phyloP scores from a whole-genome alignment of 345 rosid genomes.

The Gossypium raimondii region DNA sequence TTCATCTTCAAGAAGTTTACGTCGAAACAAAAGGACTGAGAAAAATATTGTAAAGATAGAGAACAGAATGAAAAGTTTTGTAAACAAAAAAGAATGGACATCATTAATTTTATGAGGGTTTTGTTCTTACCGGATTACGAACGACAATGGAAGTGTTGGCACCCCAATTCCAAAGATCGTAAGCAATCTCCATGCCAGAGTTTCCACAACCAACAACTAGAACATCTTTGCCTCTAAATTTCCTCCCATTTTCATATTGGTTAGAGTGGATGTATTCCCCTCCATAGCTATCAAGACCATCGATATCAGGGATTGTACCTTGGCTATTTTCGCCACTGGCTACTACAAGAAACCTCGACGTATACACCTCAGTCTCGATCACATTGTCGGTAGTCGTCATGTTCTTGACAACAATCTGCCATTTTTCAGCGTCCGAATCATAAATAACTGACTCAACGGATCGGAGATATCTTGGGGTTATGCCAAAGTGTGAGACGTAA shows the following conservation, averaged over 20 bases:
- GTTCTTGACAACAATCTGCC: constrained; percentile 38
- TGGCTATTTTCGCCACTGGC: constrained; percentile 33
- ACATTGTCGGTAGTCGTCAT: fast-evolving
- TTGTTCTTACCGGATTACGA: neutral
- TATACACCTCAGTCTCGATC: constrained; percentile 22
- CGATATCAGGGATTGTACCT: neutral
- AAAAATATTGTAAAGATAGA: no score
- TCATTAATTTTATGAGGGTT: neutral
- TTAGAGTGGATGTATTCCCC: neutral
- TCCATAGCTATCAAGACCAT: neutral
- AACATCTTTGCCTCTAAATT: neutral
- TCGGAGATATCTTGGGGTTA: constrained; percentile 29
- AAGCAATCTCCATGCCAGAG: neutral
- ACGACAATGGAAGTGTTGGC: neutral
- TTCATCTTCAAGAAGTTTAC: no score
- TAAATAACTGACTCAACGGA: constrained; percentile 25
- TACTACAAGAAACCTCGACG: constrained; percentile 38
- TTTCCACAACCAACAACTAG: neutral
- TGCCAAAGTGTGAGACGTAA: constrained; percentile 33
- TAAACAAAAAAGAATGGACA: no score
- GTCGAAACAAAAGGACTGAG: no score
- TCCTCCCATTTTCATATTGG: neutral
- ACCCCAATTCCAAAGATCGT: neutral
- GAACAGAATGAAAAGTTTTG: no score
- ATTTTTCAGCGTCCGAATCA: constrained; percentile 9